Conservation (phyloP, 2,329 filamentous ascomycete genomes). For the Nemania bipapillata region DNA sequence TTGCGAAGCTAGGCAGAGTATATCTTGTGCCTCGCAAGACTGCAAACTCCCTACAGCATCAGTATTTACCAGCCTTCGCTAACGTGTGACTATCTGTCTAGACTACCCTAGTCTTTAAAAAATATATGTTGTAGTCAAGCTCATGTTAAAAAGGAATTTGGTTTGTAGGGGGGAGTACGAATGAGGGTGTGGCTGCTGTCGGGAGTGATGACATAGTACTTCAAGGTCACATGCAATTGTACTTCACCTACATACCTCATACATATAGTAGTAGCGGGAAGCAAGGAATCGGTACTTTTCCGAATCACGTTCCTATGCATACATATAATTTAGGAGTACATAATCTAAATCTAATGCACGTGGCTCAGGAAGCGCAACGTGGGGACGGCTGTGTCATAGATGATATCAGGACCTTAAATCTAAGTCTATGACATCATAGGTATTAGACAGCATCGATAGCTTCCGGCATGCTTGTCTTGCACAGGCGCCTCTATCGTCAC, state of each 20-base stretch:
- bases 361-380: constrained; percentile 4
- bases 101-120: not conserved
- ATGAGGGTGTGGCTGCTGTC: not conserved
- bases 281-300: not conserved
- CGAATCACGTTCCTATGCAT: not conserved
- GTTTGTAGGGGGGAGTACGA: not conserved
- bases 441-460: constrained; percentile 14
- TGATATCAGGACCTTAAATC: not conserved
- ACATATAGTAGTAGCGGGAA: no score
- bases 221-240: constrained; percentile 14
- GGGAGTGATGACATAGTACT: constrained; percentile 10
- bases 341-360: not conserved
- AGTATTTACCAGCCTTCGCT: not conserved
- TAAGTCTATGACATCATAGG: constrained; percentile 34
- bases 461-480: constrained; percentile 20
- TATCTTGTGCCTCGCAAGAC: not conserved
- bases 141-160: no score
- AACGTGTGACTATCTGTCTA: not conserved
- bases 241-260: no score
- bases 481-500: constrained; percentile 36
- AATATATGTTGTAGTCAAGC: no score
- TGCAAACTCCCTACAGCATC: not conserved
- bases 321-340: not conserved
- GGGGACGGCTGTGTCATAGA: constrained; percentile 17
- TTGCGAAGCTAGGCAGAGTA: not conserved